Percentiles rank a stretch among this genome's conserved stretches.
Conservation (phyloP, 2,329 filamentous ascomycete species). For the Claviceps humidiphila region DNA sequence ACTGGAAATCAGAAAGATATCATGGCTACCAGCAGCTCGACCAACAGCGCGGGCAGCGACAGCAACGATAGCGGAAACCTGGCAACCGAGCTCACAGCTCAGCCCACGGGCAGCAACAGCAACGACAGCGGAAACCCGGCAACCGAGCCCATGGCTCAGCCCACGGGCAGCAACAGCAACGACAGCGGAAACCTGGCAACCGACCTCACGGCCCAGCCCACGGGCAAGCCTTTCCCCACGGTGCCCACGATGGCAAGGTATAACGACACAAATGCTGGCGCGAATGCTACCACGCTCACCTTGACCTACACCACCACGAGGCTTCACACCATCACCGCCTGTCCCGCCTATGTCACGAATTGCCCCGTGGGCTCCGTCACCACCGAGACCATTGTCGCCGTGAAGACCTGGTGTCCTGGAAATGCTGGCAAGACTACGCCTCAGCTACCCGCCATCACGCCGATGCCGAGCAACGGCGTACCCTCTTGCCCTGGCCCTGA, state of each 20-base stretch:
- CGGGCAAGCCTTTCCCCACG: conserved; percentile 1
- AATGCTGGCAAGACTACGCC: not conserved
- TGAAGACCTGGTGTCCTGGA: conserved; percentile 25
- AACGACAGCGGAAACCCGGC: not conserved
- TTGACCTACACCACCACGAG: conserved; percentile 16
- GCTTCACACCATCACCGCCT: conserved; percentile 20
- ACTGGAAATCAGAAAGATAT: not conserved
- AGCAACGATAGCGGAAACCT: no score
- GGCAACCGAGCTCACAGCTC: no score
- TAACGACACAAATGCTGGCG: conserved; percentile 9
- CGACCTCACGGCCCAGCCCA: conserved; percentile 4
- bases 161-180: not conserved
- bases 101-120: not conserved
- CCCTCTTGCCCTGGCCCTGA: conserved; percentile 41
- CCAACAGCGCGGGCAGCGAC: not conserved
- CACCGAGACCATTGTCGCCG: conserved; percentile 14
- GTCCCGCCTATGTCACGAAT: conserved; percentile 14
- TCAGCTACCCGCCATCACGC: conserved; percentile 1
- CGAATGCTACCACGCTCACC: conserved; percentile 12
- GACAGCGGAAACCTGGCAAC: not conserved
- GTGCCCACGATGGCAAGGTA: conserved; percentile 7
- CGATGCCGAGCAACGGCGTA: conserved; percentile 29
- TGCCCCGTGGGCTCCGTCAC: conserved; percentile 18
- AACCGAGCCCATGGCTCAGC: no score
- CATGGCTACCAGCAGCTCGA: not conserved